Evolutionary conservation across 1,139 yeast species (phyloP).

Genomic region (Zygotorulaspora mrakii): DNA sequence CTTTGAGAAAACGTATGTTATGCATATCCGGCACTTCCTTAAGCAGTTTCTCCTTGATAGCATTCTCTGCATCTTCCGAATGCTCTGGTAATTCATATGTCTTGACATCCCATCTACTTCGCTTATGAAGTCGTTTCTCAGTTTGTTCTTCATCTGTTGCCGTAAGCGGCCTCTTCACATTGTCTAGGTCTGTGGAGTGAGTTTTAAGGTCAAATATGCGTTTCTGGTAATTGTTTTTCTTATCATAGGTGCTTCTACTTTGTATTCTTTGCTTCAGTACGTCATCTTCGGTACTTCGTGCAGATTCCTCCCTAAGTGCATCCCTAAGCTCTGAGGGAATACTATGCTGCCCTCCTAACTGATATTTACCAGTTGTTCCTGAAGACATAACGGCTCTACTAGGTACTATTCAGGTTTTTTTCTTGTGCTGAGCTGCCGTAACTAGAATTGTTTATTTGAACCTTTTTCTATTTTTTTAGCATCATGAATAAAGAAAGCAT

Average conservation of each 20-base stretch:
- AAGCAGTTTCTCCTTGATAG: constrained; percentile 40
- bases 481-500: no score
- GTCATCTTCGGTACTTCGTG: constrained; percentile 36
- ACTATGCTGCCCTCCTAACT: constrained; percentile 33
- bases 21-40: constrained; percentile 62
- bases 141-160: constrained; percentile 26
- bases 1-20: constrained; percentile 63
- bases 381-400: constrained; percentile 6
- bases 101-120: constrained; percentile 38
- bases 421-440: no score
- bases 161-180: constrained; percentile 15
- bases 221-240: constrained; percentile 44
- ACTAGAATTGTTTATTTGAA: no score
- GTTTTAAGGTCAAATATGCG: constrained; percentile 39
- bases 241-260: constrained; percentile 35
- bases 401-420: no score
- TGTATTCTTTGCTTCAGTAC: constrained; percentile 36
- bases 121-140: constrained; percentile 25
- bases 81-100: constrained; percentile 40
- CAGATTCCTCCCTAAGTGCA: constrained; percentile 36
- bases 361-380: constrained; percentile 11
- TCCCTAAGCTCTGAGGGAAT: constrained; percentile 38
- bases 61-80: constrained; percentile 25
- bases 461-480: no score
- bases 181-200: not conserved